Conservation (phyloP, 345 rosid genomes). For the Eucalyptus curtisii region DNA sequence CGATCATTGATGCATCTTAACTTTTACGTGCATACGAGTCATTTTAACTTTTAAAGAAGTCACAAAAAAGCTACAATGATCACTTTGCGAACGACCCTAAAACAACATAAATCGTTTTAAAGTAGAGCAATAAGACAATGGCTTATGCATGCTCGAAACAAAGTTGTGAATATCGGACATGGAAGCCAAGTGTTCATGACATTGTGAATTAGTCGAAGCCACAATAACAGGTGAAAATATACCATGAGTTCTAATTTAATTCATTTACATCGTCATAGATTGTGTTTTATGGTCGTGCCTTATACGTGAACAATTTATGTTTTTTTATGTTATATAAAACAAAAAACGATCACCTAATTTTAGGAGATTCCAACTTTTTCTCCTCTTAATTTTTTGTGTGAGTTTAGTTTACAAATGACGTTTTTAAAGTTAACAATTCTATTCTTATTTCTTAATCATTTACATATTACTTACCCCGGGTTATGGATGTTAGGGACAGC, state of each 20-base stretch:
- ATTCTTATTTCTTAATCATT: background rate
- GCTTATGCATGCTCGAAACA: background rate
- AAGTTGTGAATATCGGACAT: background rate
- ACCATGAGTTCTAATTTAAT: background rate
- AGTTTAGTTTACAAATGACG: background rate
- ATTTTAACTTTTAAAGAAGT: background rate
- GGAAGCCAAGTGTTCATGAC: accelerated
- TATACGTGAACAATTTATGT: background rate
- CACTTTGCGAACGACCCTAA: background rate
- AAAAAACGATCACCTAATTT: accelerated
- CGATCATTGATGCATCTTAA: background rate
- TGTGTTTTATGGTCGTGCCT: accelerated
- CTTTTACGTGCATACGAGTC: background rate
- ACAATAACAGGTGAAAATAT: accelerated
- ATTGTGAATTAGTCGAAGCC: accelerated
- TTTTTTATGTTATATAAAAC: background rate
- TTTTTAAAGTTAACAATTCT: background rate
- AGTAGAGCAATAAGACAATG: background rate
- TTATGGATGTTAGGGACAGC: slow-evolving; percentile 47
- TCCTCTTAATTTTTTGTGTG: background rate
- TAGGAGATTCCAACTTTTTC: accelerated
- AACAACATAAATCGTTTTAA: background rate
- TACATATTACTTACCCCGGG: slow-evolving; percentile 2
- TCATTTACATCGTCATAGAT: accelerated
- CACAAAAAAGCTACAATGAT: background rate